phyloP scores from a whole-genome alignment of 768 basidiomycete genomes.

The Kwoniella mangroviensis region DNA sequence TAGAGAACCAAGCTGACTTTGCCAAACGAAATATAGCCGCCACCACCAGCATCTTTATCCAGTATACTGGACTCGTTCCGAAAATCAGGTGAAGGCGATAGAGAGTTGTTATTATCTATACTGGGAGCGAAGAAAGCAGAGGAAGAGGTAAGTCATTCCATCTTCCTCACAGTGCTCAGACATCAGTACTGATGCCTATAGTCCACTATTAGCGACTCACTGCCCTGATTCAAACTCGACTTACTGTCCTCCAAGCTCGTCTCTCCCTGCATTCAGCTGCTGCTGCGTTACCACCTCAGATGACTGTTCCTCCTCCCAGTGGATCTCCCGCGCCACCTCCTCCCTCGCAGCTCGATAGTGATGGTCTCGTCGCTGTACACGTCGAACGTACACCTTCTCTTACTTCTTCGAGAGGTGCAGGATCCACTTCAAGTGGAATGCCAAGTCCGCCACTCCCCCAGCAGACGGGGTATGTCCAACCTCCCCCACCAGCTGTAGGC shows the following conservation, averaged over 20 bases:
- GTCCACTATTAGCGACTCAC: constrained; percentile 44
- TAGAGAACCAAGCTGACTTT: constrained; percentile 11
- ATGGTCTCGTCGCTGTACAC: too few species aligned
- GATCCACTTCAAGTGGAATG: constrained; percentile 18
- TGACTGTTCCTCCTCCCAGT: background rate
- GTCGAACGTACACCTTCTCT: constrained; percentile 19
- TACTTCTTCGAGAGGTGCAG: constrained; percentile 24
- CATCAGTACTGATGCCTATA: background rate
- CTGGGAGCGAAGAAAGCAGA: constrained; percentile 90
- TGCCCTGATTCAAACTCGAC: constrained; percentile 53
- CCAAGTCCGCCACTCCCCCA: constrained; percentile 14
- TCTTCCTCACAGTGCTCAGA: too few species aligned
- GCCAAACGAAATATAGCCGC: constrained; percentile 33
- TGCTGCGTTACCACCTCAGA: constrained; percentile 23
- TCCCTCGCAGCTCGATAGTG: background rate
- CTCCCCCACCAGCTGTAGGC: constrained; percentile 2
- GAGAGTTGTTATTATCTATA: constrained; percentile 88
- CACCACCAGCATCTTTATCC: constrained; percentile 77
- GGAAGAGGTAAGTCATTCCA: constrained; percentile 70
- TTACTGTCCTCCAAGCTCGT: constrained; percentile 55
- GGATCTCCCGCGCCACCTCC: background rate
- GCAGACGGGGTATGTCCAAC: constrained; percentile 10
- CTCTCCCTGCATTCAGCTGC: constrained; percentile 47
- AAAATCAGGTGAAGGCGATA: constrained; percentile 84
- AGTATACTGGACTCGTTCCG: constrained; percentile 87